Base-by-base conservation (phyloP, 306 rosid genomes). In the Sphenostylis stenocarpa region DNA sequence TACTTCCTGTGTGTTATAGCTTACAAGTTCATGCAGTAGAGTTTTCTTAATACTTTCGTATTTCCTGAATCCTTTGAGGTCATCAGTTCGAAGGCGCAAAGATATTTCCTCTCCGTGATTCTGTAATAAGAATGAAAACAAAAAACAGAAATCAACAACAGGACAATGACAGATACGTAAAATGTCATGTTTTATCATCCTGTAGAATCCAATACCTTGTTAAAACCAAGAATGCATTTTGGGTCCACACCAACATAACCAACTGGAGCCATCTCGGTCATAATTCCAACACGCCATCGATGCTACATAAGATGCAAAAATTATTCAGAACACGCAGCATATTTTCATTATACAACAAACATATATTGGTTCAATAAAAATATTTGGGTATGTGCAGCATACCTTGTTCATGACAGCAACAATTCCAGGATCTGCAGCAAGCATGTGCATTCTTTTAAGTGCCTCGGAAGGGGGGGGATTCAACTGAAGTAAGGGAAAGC, bases 201-300 rank as follows among this genome's bases (percentile, higher is more conserved):
- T 28, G 44, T 77, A 60, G 45, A 62, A 72, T 17, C 5, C 70
- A 51, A 69, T 88, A 95, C 98, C 98, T 83, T 89, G 84, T 95
- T 95, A 57, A 92, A 85, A 79, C 98, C 98, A 26, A 95, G 97
- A 77, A 92, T 13, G 80, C 98, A 95, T 87, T 92, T 89, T 71
- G 97, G 97, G 89, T 82, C 92, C 76, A 90, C 83, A 74, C 98
- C 98, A 84, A 95, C 97, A 79, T 90, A 92, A 57, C 98, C 98
- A 67, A 90, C 55, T 23, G 98, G 98, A 76, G 96, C 96, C 97
- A 95, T 89, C 92, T 95, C 98, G 34, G 96, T 92, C 97, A 95
- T 95, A 63, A 92, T 89, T 81, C 97, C 98, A 66, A 95, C 95
- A 77, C 82, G 93, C 98, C 97, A 95, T 17, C 66, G 89, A 81